Base-by-base conservation (phyloP, 2,329 filamentous ascomycete species). In the Colletotrichum sojae region DNA sequence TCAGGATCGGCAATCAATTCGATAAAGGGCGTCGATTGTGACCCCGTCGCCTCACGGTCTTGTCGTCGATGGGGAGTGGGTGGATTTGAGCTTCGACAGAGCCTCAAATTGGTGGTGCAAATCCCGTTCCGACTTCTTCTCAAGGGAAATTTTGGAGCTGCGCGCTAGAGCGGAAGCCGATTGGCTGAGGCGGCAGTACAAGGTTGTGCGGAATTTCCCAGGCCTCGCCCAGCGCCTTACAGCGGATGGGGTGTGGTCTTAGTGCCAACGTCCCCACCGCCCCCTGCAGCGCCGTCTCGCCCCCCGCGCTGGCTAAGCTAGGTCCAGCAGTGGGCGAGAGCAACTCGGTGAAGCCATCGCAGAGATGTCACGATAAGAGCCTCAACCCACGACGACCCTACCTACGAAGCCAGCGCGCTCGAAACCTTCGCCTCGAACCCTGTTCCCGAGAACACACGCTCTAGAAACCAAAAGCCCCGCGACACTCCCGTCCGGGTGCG, bases 141-240 rank as follows among this genome's bases (percentile, higher is more conserved):
- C 36, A 4, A 45, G 53, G 68, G 59, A 69, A 70, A 70, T 69
- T 70, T 70, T 59, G 68, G 68, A 70, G 54, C 64, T 59, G 22
- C n/a, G 22, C 18, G 31, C 36, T 16, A 57, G 36, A 54, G 48
- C 59, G 62, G 66, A 9, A n/a, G 40, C 20, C 56, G 20, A 63
- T 48, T 57, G 67, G 53, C 45, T 59, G 31, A 5, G 52, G 27
- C 36, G 15, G 2, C 51, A 22, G 13, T 22, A 27, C 16, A 54
- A 48, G 13, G 36, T 39, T 55, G 39, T 22, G 55, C 64, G 64
- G 68, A 64, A 63, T 64, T 68, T 70, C 59, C 68, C 64, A 69
- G 27, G 36, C 16, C 45, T 10, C 45, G n/a, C 22, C 45, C 57
- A 27, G 10, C 49, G 49, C 31, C 2, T n/a, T 15, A 15, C 56